Base-by-base conservation (phyloP, 768 basidiomycete genomes). In the Suillus clintonianus region DNA sequence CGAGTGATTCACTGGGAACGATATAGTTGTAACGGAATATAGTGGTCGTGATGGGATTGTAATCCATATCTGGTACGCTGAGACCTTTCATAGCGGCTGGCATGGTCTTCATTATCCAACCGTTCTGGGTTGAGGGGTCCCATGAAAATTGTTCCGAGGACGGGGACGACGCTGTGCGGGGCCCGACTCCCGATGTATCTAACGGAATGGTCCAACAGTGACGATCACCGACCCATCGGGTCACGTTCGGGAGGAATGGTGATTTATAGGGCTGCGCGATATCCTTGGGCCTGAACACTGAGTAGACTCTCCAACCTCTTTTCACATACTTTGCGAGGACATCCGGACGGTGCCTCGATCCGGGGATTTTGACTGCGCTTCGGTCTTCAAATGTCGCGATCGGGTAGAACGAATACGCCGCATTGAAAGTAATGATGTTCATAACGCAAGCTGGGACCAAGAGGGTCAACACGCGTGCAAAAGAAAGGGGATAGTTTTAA, bases 371-470 rank as follows among this genome's bases (percentile, higher is more conserved):
- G 6, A 83, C 69, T 0, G 77, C 58, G 5, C 67, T 61, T 14
- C 76, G 67, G 14, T 76, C 60, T 19, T 79, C 73, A 51, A 82
- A 80, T 0, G 82, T 84, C 0, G 76, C 78, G 1, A 63, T 34
- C 1, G 83, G 83, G 65, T 78, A 84, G 5, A 82, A 64, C 1
- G 76, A 74, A 59, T 80, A 82, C 0, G 82, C 83, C 0, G 69
- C 69, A 6, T 79, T 70, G 66, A 76, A 76, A 0, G 78, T 72
- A 62, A 84, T 81, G 0, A 82, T 61, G 62, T 84, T 84, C 77
- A 82, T 79, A 1, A 81, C 81, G 54, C 74, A 74, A 2, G 81
- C 81, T 81, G 53, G 24, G 60, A 22, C 47, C 45, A 5, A 17
- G 32, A 22, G 13, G 19, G 19, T 47, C 42, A 55, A 9, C 24